Base-by-base conservation (phyloP, 2,329 filamentous ascomycete species). In the Lasiodiplodia sp. region DNA sequence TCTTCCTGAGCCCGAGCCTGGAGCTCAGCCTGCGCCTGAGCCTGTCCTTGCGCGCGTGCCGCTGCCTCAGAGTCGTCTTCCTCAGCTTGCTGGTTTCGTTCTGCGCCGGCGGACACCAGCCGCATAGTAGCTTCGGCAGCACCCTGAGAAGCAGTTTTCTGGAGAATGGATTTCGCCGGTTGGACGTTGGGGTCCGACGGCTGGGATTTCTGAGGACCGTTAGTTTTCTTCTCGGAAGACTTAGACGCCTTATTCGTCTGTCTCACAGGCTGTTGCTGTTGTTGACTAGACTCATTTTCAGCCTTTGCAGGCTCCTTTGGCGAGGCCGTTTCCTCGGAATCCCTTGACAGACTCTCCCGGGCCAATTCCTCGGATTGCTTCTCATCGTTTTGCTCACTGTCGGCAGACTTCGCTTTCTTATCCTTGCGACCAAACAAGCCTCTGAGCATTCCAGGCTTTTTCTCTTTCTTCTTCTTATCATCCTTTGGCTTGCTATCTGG, bases 391-490 rank as follows among this genome's bases (percentile, higher is more conserved):
- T 78, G 77, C n/a, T 75, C 68, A 0, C 74, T 73, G 25, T 79
- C 79, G 28, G 74, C 72, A n/a, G 76, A 73, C 73, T 85, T 87
- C 66, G 75, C 75, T 73, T 87, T 88, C 79, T 88, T 89, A 69
- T 90, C 88, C 74, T 89, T 90, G 69, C 88, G 84, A 73, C 90
- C 90, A 81, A 90, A 90, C 7, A 90, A 80, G 5, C 90, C 90
- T 74, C 90, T 91, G 57, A 93, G 86, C 87, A 92, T 92, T 60
- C 89, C 88, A 5, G 87, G 83, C 76, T 93, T 91, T 82, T 91
- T 91, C 70, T 86, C 84, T 72, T 87, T 94, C 78, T 88, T 90
- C 77, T 90, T 92, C 80, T 91, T 92, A 72, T 92, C 91, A 60
- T 95, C 91, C 79, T 92, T 80, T 67, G 76, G 75, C 74, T 87